A percentile compares a stretch with the other conserved stretches of the same genome.
phyloP scores from a whole-genome alignment of 352 stramenopile genomes.

The Globisporangium okanoganense region DNA sequence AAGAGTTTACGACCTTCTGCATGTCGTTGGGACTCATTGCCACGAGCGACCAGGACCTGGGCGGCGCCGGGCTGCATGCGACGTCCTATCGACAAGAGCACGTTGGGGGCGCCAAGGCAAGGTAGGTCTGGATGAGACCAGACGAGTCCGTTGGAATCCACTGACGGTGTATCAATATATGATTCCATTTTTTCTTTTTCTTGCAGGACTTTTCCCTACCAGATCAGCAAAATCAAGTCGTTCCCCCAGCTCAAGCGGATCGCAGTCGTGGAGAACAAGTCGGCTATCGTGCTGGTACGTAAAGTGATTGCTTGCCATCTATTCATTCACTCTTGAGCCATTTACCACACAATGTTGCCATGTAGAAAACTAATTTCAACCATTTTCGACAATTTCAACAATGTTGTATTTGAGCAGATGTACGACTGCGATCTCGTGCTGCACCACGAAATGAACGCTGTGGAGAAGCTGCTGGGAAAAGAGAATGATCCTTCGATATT shows the following conservation, averaged over 20 bases:
- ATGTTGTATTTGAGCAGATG: slow-evolving; percentile 30
- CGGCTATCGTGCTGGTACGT: slow-evolving; percentile 41
- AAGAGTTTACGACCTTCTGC: slow-evolving; percentile 85
- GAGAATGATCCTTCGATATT: slow-evolving; percentile 34
- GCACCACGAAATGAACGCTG: slow-evolving; percentile 58
- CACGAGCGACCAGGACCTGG: slow-evolving; percentile 26
- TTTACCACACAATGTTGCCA: neutral
- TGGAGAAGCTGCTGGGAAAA: slow-evolving; percentile 38
- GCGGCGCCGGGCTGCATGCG: neutral
- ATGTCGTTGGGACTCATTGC: slow-evolving; percentile 58
- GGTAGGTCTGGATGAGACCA: neutral
- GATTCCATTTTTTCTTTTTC: neutral
- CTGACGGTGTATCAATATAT: neutral
- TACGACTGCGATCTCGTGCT: slow-evolving; percentile 61
- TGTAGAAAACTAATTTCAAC: neutral
- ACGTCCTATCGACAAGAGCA: slow-evolving; percentile 20
- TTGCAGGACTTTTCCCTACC: slow-evolving; percentile 60
- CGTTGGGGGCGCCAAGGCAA: slow-evolving; percentile 6
- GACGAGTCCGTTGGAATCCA: neutral
- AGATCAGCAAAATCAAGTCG: slow-evolving; percentile 46
- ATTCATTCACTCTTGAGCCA: neutral
- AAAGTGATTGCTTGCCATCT: neutral
- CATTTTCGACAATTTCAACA: neutral
- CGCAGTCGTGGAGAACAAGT: slow-evolving; percentile 63
- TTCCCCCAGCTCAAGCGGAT: slow-evolving; percentile 48